These are phyloP conservation scores for Panaeolus cyanescens DNA, from an alignment of 768 basidiomycete genomes.

Conservation along the genomic window DNA sequence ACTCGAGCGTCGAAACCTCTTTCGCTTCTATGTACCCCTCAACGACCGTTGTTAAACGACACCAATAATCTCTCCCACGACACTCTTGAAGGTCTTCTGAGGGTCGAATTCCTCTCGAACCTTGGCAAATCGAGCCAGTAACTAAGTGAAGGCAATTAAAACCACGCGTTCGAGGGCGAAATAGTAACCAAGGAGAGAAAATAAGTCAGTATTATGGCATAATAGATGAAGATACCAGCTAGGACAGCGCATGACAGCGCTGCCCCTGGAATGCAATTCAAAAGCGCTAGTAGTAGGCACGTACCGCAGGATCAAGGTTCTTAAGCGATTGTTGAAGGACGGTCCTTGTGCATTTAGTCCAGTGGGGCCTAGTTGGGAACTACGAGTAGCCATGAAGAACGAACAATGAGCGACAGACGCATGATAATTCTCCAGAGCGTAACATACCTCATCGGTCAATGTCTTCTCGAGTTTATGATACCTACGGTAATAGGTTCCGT, in stretches of 20 bases:
- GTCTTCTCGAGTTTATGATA: conserved; percentile 18
- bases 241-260: no score
- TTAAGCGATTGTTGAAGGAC: conserved; percentile 29
- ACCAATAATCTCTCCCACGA: conserved; percentile 38
- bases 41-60: conserved; percentile 18
- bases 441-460: conserved; percentile 32
- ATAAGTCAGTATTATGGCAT: neutral
- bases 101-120: conserved; percentile 35
- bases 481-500: neutral
- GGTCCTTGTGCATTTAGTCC: conserved; percentile 36
- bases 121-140: conserved; percentile 25
- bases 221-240: neutral
- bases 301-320: conserved; percentile 33
- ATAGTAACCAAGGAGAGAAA: neutral
- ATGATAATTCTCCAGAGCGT: neutral
- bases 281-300: no score
- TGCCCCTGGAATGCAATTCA: no score
- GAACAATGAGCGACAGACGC: conserved; percentile 1
- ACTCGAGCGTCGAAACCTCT: no score
- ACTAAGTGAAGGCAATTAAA: neutral
- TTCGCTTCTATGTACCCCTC: neutral
- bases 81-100: conserved; percentile 31
- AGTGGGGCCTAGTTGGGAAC: conserved; percentile 38
- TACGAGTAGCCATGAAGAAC: conserved; percentile 8
- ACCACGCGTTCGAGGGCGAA: neutral